Conservation (phyloP, 306 rosid species). For the Glycine tomentella region DNA sequence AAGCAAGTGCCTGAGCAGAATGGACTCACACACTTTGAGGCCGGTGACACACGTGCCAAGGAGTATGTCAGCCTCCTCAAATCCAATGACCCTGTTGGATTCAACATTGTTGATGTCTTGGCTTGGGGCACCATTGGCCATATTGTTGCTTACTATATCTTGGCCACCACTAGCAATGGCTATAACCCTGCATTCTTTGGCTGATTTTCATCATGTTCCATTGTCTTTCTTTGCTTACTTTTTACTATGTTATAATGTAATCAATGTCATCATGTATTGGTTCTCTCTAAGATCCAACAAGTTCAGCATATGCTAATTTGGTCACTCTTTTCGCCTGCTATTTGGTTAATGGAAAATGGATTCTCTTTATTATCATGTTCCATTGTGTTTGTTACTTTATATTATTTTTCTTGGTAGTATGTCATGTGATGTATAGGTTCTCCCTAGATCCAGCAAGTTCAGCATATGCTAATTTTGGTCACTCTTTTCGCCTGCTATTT, state of each 20-base stretch:
- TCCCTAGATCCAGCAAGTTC: conserved; percentile 29
- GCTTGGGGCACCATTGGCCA: conserved; percentile 99
- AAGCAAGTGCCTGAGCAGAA: conserved; percentile 98
- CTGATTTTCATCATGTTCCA: conserved; percentile 32
- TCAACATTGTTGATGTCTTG: conserved; percentile 91
- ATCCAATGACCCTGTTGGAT: conserved; percentile 98
- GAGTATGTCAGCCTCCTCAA: conserved; percentile 92
- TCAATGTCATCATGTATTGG: conserved; percentile 47
- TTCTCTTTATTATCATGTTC: no score
- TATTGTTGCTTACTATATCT: conserved; percentile 87
- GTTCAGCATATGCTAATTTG: conserved; percentile 20
- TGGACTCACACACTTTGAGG: conserved; percentile 88
- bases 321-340: conserved; percentile 1
- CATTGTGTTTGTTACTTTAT: no score
- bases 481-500: conserved; percentile 8
- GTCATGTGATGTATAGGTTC: conserved; percentile 43
- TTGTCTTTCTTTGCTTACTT: background rate
- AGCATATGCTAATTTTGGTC: conserved; percentile 25
- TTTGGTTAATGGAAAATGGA: background rate
- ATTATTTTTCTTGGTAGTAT: no score
- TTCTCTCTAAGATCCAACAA: conserved; percentile 35
- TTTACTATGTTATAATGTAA: conserved; percentile 3
- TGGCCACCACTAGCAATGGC: conserved; percentile 98
- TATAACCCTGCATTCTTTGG: conserved; percentile 89
- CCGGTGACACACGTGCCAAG: conserved; percentile 89